Percentiles rank a stretch among this genome's conserved stretches.
These are phyloP conservation scores for Tremella mesenterica DNA, from an alignment of 768 basidiomycete genomes.

Conservation along the genomic window DNA sequence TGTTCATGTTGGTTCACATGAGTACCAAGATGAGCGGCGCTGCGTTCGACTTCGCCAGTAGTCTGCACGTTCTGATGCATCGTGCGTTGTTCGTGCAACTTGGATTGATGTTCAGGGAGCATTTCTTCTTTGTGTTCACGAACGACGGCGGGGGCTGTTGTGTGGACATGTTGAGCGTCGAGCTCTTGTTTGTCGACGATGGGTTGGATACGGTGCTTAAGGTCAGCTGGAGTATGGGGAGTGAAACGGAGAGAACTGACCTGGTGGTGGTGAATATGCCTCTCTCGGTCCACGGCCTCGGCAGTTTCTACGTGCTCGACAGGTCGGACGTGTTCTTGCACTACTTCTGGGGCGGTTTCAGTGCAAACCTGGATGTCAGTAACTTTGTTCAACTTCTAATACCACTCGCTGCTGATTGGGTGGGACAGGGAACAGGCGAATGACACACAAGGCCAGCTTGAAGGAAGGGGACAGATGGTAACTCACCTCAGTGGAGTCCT, in stretches of 20 bases:
- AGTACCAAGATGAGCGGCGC: constrained; percentile 27
- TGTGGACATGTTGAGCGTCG: constrained; percentile 38
- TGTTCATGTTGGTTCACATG: constrained; percentile 45
- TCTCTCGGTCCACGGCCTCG: constrained; percentile 45
- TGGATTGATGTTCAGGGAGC: constrained; percentile 42
- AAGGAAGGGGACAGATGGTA: not conserved
- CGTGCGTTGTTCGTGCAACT: constrained; percentile 40
- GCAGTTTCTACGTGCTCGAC: constrained; percentile 38
- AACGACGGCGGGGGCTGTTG: constrained; percentile 34
- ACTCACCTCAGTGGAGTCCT: constrained; percentile 40
- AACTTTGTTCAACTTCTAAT: too few relatives aligned
- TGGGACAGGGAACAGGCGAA: not conserved
- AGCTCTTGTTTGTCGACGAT: constrained; percentile 37
- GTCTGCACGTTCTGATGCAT: constrained; percentile 32
- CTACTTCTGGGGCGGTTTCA: constrained; percentile 43
- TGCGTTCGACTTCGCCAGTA: constrained; percentile 29
- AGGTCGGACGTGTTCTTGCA: constrained; percentile 39
- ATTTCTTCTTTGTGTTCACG: constrained; percentile 43
- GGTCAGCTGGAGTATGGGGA: constrained; percentile 1
- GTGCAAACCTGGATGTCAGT: constrained; percentile 36
- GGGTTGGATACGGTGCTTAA: constrained; percentile 45
- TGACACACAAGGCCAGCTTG: not conserved
- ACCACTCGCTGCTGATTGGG: too few relatives aligned
- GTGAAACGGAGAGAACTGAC: constrained; percentile 2
- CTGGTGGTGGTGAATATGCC: constrained; percentile 43